A percentile compares a stretch with the other conserved stretches of the same genome.
phyloP scores from a whole-genome alignment of 495 filamentous ascomycete species.

The Aspergillus saccharolyticus region DNA sequence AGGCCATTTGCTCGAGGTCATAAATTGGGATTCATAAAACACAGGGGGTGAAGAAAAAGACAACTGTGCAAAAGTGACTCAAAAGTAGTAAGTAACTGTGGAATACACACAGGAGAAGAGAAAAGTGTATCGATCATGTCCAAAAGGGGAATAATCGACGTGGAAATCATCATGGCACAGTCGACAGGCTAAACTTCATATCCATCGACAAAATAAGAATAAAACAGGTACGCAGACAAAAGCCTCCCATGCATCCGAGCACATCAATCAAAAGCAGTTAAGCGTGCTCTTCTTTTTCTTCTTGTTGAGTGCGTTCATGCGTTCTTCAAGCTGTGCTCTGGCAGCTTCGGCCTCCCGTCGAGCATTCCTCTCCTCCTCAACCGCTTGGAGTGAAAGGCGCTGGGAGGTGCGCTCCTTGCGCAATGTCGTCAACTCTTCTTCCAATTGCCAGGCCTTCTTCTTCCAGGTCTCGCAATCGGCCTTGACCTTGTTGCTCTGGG shows the following conservation, averaged over 20 bases:
- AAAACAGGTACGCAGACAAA: slow-evolving; percentile 17
- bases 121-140: slow-evolving; percentile 21
- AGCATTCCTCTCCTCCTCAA: slow-evolving; percentile 90
- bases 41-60: slow-evolving; percentile 5
- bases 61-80: slow-evolving; percentile 8
- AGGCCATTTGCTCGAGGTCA: slow-evolving; percentile 9
- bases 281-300: slow-evolving; percentile 95
- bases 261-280: slow-evolving; percentile 74
- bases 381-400: slow-evolving; percentile 81
- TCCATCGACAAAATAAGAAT: slow-evolving; percentile 16
- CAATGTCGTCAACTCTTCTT: slow-evolving; percentile 71
- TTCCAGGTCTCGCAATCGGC: slow-evolving; percentile 83
- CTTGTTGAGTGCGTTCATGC: slow-evolving; percentile 84
- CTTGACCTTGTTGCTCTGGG: slow-evolving; percentile 79
- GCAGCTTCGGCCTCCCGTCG: slow-evolving; percentile 84
- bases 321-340: slow-evolving; percentile 79
- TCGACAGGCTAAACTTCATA: slow-evolving; percentile 41
- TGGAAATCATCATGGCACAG: slow-evolving; percentile 51
- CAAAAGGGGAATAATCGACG: slow-evolving; percentile 30
- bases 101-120: slow-evolving; percentile 16
- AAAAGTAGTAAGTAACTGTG: slow-evolving; percentile 1
- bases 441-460: slow-evolving; percentile 70
- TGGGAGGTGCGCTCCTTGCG: slow-evolving; percentile 63
- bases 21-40: slow-evolving; percentile 19
- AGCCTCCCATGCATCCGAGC: slow-evolving; percentile 7